These are phyloP conservation scores for Corynespora cassiicola DNA, from an alignment of 2,329 filamentous ascomycete genomes.

Conservation along the genomic window DNA sequence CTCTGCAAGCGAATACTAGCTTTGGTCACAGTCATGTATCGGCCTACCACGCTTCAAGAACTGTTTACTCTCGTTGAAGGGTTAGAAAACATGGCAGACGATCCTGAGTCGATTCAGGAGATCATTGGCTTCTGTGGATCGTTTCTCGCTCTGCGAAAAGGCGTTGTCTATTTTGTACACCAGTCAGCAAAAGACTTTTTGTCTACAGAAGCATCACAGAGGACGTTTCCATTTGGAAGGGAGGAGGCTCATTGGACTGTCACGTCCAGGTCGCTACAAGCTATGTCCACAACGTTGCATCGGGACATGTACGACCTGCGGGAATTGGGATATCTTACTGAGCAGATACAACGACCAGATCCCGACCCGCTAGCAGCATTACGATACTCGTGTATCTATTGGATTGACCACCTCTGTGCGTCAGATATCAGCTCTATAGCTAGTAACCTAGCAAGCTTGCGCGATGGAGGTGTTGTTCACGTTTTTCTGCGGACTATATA, in stretches of 20 bases:
- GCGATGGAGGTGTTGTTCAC: slow-evolving; percentile 6
- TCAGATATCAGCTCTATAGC: slow-evolving; percentile 3
- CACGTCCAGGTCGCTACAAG: slow-evolving; percentile 36
- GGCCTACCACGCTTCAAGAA: slow-evolving; percentile 47
- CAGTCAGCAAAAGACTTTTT: slow-evolving; percentile 54
- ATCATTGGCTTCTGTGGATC: slow-evolving; percentile 47
- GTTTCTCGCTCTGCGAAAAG: neutral
- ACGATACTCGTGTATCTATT: slow-evolving; percentile 35
- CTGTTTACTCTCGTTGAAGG: slow-evolving; percentile 25
- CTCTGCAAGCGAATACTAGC: slow-evolving; percentile 46
- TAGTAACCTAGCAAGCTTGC: neutral
- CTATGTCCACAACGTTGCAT: slow-evolving; percentile 16
- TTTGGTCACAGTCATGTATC: slow-evolving; percentile 34
- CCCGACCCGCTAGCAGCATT: slow-evolving; percentile 28
- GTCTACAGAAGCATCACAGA: slow-evolving; percentile 11
- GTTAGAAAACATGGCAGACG: slow-evolving; percentile 9
- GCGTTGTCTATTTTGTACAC: slow-evolving; percentile 37
- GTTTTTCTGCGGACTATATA: slow-evolving; percentile 6
- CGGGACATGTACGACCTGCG: slow-evolving; percentile 28
- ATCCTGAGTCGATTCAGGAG: slow-evolving; percentile 19
- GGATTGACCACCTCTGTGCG: slow-evolving; percentile 36
- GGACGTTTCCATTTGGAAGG: slow-evolving; percentile 36
- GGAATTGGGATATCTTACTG: slow-evolving; percentile 17
- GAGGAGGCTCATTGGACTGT: slow-evolving; percentile 14
- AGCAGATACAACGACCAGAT: slow-evolving; percentile 21